phyloP scores from a whole-genome alignment of 2,329 filamentous ascomycete genomes.

The Penicillium thymicola region DNA sequence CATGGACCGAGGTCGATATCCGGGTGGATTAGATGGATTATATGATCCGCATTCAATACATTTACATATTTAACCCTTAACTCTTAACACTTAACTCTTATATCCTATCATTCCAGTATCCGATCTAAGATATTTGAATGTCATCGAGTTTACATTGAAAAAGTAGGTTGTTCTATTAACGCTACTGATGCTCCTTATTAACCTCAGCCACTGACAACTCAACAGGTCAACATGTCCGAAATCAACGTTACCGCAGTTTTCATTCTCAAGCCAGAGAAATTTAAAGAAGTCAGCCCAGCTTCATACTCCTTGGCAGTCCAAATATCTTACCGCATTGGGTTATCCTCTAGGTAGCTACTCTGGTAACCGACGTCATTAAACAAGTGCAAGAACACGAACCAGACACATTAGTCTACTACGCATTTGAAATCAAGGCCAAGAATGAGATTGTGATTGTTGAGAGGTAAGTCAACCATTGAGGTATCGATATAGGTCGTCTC shows the following conservation, averaged over 20 bases:
- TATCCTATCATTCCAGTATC: not conserved
- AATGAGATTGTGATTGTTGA: constrained; percentile 36
- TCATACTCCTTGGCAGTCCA: not conserved
- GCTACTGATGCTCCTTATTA: not conserved
- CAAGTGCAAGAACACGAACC: constrained; percentile 34
- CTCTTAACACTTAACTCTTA: not conserved
- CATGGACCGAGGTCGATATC: constrained; percentile 17
- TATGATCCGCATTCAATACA: constrained; percentile 5
- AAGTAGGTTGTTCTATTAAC: not conserved
- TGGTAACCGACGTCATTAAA: constrained; percentile 25
- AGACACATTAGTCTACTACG: constrained; percentile 32
- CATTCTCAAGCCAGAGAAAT: constrained; percentile 31
- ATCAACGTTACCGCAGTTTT: constrained; percentile 32
- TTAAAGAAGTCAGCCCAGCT: constrained; percentile 28
- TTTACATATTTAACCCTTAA: not conserved
- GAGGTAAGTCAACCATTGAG: constrained; percentile 20
- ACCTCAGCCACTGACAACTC: not conserved
- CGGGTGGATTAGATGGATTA: not conserved
- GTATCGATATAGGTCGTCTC: not conserved
- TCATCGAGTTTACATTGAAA: not conserved
- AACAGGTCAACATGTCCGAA: constrained; percentile 24
- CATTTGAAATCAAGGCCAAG: constrained; percentile 24
- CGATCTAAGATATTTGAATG: not conserved
- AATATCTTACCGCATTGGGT: not conserved
- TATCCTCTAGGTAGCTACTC: constrained; percentile 23